A percentile compares a stretch with the other conserved stretches of the same genome.
Conservation (phyloP, 1,284 basidiomycete genomes). For the Leccinum subrobustum region DNA sequence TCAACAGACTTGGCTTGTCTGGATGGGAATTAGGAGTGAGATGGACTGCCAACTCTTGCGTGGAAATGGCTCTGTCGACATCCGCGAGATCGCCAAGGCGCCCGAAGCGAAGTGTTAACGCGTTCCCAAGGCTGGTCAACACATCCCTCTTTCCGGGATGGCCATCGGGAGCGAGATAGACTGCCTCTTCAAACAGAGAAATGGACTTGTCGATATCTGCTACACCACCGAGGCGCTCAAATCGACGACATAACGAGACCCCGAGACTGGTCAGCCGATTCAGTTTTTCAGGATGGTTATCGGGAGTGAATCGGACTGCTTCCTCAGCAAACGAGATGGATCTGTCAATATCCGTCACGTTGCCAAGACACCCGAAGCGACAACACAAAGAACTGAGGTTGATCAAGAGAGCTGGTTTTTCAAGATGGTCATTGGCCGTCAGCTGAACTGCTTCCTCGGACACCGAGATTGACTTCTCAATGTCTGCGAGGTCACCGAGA, state of each 20-base stretch:
- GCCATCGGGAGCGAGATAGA: not conserved
- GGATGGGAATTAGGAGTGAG: not conserved
- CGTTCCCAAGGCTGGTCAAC: not conserved
- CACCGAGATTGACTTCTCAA: not conserved
- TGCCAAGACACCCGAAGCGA: not conserved
- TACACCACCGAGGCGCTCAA: not conserved
- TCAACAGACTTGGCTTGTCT: not conserved
- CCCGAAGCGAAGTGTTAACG: not conserved
- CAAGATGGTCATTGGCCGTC: not conserved
- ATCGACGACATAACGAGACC: not conserved
- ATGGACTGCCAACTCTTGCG: not conserved
- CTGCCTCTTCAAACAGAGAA: not conserved
- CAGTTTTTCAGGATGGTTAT: not conserved
- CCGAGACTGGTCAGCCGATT: not conserved
- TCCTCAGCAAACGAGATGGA: not conserved
- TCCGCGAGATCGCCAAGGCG: not conserved
- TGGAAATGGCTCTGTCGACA: not conserved
- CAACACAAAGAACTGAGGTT: not conserved
- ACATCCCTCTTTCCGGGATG: not conserved
- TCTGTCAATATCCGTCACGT: not conserved
- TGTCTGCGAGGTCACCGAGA: not conserved
- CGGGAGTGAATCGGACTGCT: not conserved
- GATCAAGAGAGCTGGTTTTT: not conserved
- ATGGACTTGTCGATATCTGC: not conserved
- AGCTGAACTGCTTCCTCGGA: not conserved